Conservation (phyloP, 257 asterid genomes). For the Solanum pinnatisectum region DNA sequence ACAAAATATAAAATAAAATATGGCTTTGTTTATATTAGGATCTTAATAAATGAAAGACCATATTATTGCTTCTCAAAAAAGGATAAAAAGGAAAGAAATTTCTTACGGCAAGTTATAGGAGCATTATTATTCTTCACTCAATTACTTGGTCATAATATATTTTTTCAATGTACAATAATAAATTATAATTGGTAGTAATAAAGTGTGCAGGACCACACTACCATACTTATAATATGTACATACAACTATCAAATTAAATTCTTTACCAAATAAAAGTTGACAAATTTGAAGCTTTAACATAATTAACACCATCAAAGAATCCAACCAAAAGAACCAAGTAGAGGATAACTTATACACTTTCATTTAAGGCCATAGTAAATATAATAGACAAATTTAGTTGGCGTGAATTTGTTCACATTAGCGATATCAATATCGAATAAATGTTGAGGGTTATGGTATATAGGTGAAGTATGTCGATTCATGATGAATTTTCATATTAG, state of each 20-base stretch:
- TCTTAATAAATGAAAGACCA: background rate
- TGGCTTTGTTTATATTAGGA: background rate
- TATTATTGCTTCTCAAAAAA: background rate
- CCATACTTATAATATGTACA: background rate
- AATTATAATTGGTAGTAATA: background rate
- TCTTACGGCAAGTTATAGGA: background rate
- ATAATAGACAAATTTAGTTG: background rate
- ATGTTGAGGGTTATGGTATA: background rate
- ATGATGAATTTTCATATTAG: background rate
- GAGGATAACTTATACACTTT: background rate
- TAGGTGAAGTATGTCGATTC: background rate
- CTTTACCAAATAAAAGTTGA: background rate
- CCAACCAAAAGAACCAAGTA: background rate
- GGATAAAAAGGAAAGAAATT: background rate
- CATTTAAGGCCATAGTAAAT: background rate
- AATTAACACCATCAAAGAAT: background rate
- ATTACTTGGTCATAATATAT: background rate
- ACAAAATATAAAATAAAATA: background rate
- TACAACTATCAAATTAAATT: background rate
- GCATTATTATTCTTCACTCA: background rate
- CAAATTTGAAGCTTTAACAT: background rate
- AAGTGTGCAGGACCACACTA: background rate
- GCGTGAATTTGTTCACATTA: background rate
- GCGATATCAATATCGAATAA: background rate
- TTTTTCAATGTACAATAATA: background rate